Percentiles rank a stretch among this genome's conserved stretches.
Evolutionary conservation across 169 alveolate genomes (phyloP).

Genomic region (Plasmodium vinckei): DNA sequence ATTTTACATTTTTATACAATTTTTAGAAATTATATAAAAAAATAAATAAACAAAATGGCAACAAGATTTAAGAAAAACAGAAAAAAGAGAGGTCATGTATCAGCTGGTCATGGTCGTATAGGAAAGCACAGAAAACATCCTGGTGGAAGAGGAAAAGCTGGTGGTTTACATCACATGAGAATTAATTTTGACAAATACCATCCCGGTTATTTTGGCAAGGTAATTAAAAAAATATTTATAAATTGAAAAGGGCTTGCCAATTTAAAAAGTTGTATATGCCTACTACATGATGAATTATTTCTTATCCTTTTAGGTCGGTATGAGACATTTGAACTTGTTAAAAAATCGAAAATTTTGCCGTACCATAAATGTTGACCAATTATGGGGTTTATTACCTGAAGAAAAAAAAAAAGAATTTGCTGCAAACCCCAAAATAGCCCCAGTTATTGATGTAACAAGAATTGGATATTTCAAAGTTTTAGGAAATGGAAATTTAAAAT

Average conservation of each 20-base stretch:
- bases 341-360: constrained; percentile 92
- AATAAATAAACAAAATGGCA: constrained; percentile 83
- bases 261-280: no score
- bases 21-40: neutral
- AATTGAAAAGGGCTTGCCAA: neutral
- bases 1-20: constrained; percentile 1
- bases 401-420: constrained; percentile 92
- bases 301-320: constrained; percentile 91
- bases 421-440: constrained; percentile 91
- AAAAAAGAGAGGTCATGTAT: constrained; percentile 98
- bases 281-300: neutral
- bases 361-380: constrained; percentile 94
- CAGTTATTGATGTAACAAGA: constrained; percentile 97
- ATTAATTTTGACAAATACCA: constrained; percentile 96
- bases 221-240: constrained; percentile 50
- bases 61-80: constrained; percentile 96
- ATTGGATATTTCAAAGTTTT: constrained; percentile 98
- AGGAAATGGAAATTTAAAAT: constrained; percentile 96
- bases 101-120: constrained; percentile 99
- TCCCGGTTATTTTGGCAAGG: constrained; percentile 99
- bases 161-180: constrained; percentile 97
- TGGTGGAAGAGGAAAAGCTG: constrained; percentile 99
- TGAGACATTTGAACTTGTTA: constrained; percentile 97
- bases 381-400: constrained; percentile 96
- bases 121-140: constrained; percentile 99